phyloP scores from a whole-genome alignment of 2,329 filamentous ascomycete genomes.

The Monosporascus sp. region DNA sequence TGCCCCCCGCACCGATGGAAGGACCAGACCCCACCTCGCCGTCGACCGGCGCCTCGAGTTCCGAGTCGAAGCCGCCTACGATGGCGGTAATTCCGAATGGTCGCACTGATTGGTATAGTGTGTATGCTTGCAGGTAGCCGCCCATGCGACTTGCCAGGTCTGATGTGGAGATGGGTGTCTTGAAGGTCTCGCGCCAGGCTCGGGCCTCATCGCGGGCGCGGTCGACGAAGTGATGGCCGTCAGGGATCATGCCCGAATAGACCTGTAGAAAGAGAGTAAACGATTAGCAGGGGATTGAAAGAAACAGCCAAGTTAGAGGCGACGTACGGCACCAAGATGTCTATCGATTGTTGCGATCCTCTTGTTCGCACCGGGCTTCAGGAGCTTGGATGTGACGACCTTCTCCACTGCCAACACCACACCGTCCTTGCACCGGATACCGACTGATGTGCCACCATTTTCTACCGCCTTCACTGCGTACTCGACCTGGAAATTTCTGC shows the following conservation, averaged over 20 bases:
- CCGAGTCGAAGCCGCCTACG: conserved; percentile 87
- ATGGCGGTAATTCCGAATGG: conserved; percentile 97
- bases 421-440: conserved; percentile 95
- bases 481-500: conserved; percentile 98
- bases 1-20: conserved; percentile 74
- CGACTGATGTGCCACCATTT: conserved; percentile 92
- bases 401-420: conserved; percentile 96
- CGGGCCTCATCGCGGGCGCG: conserved; percentile 90
- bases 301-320: not conserved
- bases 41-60: conserved; percentile 78
- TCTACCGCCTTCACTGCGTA: conserved; percentile 98
- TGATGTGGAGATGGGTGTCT: conserved; percentile 82
- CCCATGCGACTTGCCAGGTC: conserved; percentile 91
- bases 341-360: conserved; percentile 91
- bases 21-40: conserved; percentile 85
- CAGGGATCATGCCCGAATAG: conserved; percentile 88
- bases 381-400: conserved; percentile 88
- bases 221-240: conserved; percentile 91
- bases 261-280: conserved; percentile 50
- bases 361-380: conserved; percentile 95
- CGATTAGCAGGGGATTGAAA: not conserved
- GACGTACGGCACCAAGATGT: conserved; percentile 83
- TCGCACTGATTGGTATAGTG: conserved; percentile 91
- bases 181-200: conserved; percentile 89
- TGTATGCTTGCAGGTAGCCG: conserved; percentile 94